Evolutionary conservation across 768 basidiomycete species (phyloP).

Genomic region (Lactarius akahatsu): DNA sequence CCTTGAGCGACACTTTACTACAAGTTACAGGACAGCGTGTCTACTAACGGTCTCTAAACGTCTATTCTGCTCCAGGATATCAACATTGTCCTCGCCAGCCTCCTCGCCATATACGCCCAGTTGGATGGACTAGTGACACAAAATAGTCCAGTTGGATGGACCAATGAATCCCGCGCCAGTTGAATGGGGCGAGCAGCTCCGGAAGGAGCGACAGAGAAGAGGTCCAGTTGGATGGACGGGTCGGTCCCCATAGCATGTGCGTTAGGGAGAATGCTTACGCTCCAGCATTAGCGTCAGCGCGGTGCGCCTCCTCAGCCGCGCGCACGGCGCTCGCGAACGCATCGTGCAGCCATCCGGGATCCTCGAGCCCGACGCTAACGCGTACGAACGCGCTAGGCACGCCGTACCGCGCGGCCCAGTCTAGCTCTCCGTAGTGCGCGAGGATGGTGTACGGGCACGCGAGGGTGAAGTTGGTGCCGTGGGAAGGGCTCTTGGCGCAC

Average conservation of each 20-base stretch:
- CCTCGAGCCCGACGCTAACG: slow-evolving; percentile 91
- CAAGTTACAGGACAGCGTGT: not conserved
- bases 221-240: slow-evolving; percentile 29
- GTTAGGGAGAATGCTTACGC: too few relatives aligned
- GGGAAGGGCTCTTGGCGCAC: slow-evolving; percentile 86
- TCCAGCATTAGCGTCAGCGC: not conserved
- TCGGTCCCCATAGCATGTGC: too few relatives aligned
- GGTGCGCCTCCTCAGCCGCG: slow-evolving; percentile 60
- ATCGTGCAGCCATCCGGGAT: slow-evolving; percentile 51
- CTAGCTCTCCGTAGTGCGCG: slow-evolving; percentile 85
- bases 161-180: slow-evolving; percentile 8
- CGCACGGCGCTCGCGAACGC: slow-evolving; percentile 64
- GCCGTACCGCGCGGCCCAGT: slow-evolving; percentile 87
- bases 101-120: slow-evolving; percentile 18
- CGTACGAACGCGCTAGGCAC: slow-evolving; percentile 84
- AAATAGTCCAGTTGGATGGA: slow-evolving; percentile 15
- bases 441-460: slow-evolving; percentile 92
- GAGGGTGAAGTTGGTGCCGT: slow-evolving; percentile 95
- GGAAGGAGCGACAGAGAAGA: not conserved
- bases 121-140: slow-evolving; percentile 24
- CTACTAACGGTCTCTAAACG: not conserved
- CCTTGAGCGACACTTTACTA: too few relatives aligned
- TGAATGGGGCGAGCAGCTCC: slow-evolving; percentile 10
- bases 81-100: not conserved
- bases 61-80: not conserved